Evolutionary conservation across 352 stramenopile genomes (phyloP).

Genomic region (Pythium sukuiense): DNA sequence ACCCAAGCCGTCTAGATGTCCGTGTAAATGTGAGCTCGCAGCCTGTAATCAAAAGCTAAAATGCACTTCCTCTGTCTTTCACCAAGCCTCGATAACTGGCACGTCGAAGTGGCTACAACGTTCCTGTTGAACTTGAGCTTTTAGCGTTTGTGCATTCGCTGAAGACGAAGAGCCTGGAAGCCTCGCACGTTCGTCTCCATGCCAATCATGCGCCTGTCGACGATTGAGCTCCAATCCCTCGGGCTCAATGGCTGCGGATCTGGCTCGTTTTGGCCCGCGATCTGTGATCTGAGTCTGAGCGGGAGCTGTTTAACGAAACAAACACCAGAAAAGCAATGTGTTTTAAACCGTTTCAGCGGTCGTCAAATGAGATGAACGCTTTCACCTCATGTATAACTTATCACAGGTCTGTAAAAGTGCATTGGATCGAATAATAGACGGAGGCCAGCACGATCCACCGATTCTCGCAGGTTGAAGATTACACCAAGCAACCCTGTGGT

Average conservation of each 20-base stretch:
- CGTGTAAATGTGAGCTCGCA: neutral
- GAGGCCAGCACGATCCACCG: neutral
- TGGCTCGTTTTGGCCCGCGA: neutral
- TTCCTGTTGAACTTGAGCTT: too few species aligned
- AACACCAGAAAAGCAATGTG: conserved; percentile 10
- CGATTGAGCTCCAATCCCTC: neutral
- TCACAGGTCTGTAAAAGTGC: neutral
- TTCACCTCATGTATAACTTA: neutral
- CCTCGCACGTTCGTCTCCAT: neutral
- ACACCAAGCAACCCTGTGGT: conserved; percentile 11
- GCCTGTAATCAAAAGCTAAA: neutral
- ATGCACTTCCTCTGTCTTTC: too few species aligned
- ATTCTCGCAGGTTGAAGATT: conserved; percentile 16
- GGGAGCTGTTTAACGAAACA: conserved; percentile 17
- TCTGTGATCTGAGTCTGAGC: conserved; percentile 24
- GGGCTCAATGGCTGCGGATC: neutral
- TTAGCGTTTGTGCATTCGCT: neutral
- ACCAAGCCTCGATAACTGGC: too few species aligned
- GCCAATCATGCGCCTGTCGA: neutral
- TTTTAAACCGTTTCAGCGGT: conserved; percentile 18
- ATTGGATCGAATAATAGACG: neutral
- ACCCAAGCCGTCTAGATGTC: neutral
- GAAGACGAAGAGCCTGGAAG: neutral
- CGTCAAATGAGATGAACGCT: neutral
- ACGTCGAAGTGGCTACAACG: too few species aligned